Percentiles rank a stretch among this genome's conserved stretches.
phyloP scores from a whole-genome alignment of 2,329 filamentous ascomycete genomes.

The Fusarium setosum region DNA sequence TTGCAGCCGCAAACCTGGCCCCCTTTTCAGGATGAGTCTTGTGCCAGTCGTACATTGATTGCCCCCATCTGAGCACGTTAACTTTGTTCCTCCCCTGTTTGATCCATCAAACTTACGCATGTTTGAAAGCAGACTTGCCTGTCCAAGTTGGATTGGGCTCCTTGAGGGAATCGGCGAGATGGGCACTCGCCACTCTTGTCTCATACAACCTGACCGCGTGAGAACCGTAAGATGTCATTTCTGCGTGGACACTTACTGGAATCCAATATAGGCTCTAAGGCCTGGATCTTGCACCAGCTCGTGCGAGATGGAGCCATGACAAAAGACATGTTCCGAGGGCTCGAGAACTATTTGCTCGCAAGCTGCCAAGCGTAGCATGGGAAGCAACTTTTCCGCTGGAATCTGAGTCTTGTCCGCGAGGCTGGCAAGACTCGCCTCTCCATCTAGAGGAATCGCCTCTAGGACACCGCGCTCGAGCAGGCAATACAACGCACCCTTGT shows the following conservation, averaged over 20 bases:
- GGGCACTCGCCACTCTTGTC: conserved; percentile 30
- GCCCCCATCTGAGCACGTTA: conserved; percentile 22
- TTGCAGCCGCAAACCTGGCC: no score
- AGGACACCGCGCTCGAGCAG: conserved; percentile 28
- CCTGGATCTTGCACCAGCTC: conserved; percentile 17
- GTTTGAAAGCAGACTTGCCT: conserved; percentile 34
- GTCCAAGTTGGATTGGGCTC: conserved; percentile 25
- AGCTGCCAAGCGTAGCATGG: conserved; percentile 23
- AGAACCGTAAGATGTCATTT: neutral
- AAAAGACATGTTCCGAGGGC: conserved; percentile 6
- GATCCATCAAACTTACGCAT: conserved; percentile 17
- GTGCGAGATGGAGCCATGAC: conserved; percentile 16
- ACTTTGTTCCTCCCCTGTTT: neutral
- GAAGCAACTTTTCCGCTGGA: conserved; percentile 22
- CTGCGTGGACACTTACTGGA: conserved; percentile 17
- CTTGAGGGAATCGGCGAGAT: conserved; percentile 33
- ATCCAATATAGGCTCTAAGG: conserved; percentile 27
- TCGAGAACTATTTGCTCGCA: conserved; percentile 28
- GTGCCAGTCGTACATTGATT: conserved; percentile 38
- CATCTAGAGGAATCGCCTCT: conserved; percentile 14
- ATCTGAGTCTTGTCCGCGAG: conserved; percentile 21
- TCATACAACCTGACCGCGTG: conserved; percentile 21
- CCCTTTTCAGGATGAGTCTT: conserved; percentile 52
- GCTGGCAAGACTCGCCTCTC: conserved; percentile 1
- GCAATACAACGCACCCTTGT: conserved; percentile 29